Conservation (phyloP, 495 filamentous ascomycete species). For the Margaritispora aquatica region DNA sequence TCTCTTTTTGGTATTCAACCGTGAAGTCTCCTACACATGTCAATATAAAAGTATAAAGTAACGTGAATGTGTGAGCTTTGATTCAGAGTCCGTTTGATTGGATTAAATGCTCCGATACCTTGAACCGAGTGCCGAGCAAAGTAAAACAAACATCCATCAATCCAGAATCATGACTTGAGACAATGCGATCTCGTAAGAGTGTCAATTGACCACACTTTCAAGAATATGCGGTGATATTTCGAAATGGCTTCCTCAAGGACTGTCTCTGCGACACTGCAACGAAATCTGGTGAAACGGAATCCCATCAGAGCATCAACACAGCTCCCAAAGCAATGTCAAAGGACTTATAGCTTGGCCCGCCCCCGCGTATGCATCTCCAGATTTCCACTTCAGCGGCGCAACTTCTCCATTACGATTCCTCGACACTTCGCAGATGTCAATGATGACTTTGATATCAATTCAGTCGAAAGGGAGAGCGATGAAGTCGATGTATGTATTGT, state of each 20-base stretch:
- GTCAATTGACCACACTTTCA: constrained; percentile 1
- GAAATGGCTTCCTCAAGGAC: constrained; percentile 21
- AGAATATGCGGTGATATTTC: constrained; percentile 20
- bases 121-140: neutral
- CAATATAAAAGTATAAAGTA: no score
- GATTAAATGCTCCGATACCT: neutral
- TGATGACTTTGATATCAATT: constrained; percentile 63
- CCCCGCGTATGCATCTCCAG: constrained; percentile 12
- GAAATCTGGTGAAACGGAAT: constrained; percentile 12
- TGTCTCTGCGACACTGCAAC: constrained; percentile 15
- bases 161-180: neutral
- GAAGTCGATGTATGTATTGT: constrained; percentile 96
- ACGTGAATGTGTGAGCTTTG: neutral
- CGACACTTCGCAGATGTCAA: constrained; percentile 47
- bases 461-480: constrained; percentile 80
- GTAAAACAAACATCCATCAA: neutral
- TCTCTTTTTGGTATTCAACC: no score
- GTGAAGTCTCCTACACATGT: no score
- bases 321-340: constrained; percentile 5
- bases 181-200: neutral
- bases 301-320: constrained; percentile 11
- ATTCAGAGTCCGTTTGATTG: neutral
- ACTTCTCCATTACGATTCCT: constrained; percentile 43
- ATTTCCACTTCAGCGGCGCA: constrained; percentile 15
- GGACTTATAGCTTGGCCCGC: constrained; percentile 1